Conservation (phyloP, 2,329 filamentous ascomycete species). For the Epichloe glyceriae region DNA sequence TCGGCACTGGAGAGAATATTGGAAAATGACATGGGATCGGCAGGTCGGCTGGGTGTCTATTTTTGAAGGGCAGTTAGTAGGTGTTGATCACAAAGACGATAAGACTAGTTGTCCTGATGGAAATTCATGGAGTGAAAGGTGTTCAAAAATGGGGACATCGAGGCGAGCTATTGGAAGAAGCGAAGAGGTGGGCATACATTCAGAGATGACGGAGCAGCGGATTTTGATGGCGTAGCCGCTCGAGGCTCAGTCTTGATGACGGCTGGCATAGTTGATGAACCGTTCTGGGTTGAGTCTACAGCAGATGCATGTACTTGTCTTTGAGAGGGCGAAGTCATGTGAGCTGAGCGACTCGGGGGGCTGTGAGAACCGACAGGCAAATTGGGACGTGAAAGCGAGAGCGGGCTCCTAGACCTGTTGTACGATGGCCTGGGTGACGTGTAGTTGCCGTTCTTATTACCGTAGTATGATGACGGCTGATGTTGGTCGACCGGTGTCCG, state of each 20-base stretch:
- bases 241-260: slow-evolving; percentile 27
- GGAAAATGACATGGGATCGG: slow-evolving; percentile 89
- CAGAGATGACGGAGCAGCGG: slow-evolving; percentile 18
- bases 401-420: slow-evolving; percentile 34
- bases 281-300: slow-evolving; percentile 28
- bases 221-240: slow-evolving; percentile 26
- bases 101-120: slow-evolving; percentile 2
- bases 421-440: slow-evolving; percentile 35
- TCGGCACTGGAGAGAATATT: slow-evolving; percentile 80
- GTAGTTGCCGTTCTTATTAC: slow-evolving; percentile 34
- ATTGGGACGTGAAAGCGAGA: slow-evolving; percentile 36
- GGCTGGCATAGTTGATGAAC: slow-evolving; percentile 23
- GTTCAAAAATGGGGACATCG: background rate
- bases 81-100: slow-evolving; percentile 3
- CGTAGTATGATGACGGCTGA: slow-evolving; percentile 30
- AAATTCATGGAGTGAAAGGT: background rate
- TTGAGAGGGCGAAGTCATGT: slow-evolving; percentile 35
- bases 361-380: slow-evolving; percentile 30
- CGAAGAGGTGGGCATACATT: slow-evolving; percentile 22
- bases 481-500: slow-evolving; percentile 27
- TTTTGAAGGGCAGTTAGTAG: background rate
- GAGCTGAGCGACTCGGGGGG: slow-evolving; percentile 25
- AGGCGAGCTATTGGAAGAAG: background rate
- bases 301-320: slow-evolving; percentile 29
- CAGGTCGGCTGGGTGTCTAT: slow-evolving; percentile 59